Evolutionary conservation across 768 basidiomycete species (phyloP).

Genomic region (Plicaturopsis crispa): DNA sequence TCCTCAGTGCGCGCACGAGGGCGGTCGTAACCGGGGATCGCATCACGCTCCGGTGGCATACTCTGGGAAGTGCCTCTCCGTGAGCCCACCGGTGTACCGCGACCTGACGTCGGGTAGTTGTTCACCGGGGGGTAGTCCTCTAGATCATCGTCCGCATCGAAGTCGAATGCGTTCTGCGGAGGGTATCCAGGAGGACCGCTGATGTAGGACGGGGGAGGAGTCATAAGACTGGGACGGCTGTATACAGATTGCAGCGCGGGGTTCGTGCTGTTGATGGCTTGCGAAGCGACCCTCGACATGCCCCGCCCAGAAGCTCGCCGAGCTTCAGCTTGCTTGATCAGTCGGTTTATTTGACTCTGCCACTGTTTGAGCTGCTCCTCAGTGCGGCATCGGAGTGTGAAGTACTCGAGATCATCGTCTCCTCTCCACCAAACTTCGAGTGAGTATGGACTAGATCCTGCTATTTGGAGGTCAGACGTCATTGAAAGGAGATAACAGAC

Average conservation of each 20-base stretch:
- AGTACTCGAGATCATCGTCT: constrained; percentile 88
- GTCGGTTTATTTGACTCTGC: constrained; percentile 83
- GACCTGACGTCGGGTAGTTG: constrained; percentile 44
- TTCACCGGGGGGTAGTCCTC: constrained; percentile 64
- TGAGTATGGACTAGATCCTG: constrained; percentile 64
- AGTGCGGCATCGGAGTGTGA: constrained; percentile 86
- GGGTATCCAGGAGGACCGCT: constrained; percentile 49
- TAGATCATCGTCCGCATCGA: constrained; percentile 65
- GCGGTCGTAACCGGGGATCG: constrained; percentile 38
- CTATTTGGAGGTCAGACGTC: too few relatives aligned
- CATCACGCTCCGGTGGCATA: constrained; percentile 52
- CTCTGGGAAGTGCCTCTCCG: constrained; percentile 52
- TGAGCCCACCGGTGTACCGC: constrained; percentile 64
- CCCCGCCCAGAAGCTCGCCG: constrained; percentile 63
- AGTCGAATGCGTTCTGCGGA: constrained; percentile 62
- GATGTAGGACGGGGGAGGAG: constrained; percentile 14
- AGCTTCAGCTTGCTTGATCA: constrained; percentile 72
- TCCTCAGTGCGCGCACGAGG: constrained; percentile 69
- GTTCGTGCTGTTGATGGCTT: constrained; percentile 40
- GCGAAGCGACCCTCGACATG: constrained; percentile 40
- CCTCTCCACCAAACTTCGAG: constrained; percentile 94
- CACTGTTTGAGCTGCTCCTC: constrained; percentile 92
- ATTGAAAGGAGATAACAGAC: too few relatives aligned
- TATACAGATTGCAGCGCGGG: constrained; percentile 10
- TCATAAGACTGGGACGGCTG: too few relatives aligned